phyloP scores from a whole-genome alignment of 1,284 basidiomycete genomes.

The Cutaneotrichosporon dermatis region DNA sequence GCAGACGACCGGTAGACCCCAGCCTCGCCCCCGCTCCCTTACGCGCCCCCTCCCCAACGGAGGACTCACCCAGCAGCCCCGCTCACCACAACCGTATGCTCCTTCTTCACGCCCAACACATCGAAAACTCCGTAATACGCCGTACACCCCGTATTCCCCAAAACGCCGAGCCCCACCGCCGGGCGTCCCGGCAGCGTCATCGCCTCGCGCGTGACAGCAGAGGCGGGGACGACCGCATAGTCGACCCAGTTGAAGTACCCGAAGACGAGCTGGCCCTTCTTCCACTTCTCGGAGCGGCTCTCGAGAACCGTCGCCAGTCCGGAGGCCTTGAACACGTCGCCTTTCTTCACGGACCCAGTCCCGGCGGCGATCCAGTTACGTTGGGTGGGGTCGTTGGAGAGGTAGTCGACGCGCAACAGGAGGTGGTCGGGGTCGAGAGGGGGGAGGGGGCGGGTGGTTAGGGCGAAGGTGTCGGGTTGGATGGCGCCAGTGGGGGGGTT shows the following conservation, averaged over 20 bases:
- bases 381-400: conserved; percentile 41
- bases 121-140: conserved; percentile 42
- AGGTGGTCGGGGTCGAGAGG: conserved; percentile 30
- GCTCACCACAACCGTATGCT: conserved; percentile 45
- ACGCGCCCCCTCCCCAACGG: no score
- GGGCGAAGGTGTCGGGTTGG: conserved; percentile 24
- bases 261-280: conserved; percentile 28
- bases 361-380: conserved; percentile 27
- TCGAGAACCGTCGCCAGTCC: conserved; percentile 27
- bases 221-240: conserved; percentile 26
- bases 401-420: conserved; percentile 23
- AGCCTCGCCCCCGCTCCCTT: no score
- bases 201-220: not conserved
- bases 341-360: not conserved
- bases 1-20: no score
- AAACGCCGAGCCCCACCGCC: conserved; percentile 20
- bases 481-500: conserved; percentile 25
- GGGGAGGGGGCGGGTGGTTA: conserved; percentile 21
- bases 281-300: conserved; percentile 23
- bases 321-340: conserved; percentile 9
- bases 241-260: conserved; percentile 31
- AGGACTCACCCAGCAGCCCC: conserved; percentile 42
- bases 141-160: conserved; percentile 34
- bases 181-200: conserved; percentile 1
- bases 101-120: conserved; percentile 39